Evolutionary conservation across 1,284 basidiomycete species (phyloP).

Genomic region (Sparassis latifolia): DNA sequence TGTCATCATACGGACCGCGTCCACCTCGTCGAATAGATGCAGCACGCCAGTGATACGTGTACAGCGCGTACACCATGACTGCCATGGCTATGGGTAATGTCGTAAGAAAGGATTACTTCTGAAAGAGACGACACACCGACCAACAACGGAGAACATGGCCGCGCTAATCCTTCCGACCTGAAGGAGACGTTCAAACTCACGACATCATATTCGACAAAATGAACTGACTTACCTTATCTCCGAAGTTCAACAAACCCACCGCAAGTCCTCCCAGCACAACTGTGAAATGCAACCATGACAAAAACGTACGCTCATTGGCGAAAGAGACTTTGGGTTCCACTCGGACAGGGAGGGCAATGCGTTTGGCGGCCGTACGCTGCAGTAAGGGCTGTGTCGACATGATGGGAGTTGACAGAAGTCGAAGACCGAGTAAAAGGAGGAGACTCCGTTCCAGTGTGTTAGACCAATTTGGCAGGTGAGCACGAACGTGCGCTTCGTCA

Average conservation of each 20-base stretch:
- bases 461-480: constrained; percentile 16
- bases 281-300: constrained; percentile 95
- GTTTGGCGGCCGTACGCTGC: constrained; percentile 91
- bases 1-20: constrained; percentile 94
- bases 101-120: constrained; percentile 3
- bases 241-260: constrained; percentile 96
- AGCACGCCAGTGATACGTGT: constrained; percentile 96
- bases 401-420: constrained; percentile 12
- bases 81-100: constrained; percentile 66
- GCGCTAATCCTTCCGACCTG: constrained; percentile 89
- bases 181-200: background rate
- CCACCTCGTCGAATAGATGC: constrained; percentile 88
- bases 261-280: constrained; percentile 91
- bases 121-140: constrained; percentile 39
- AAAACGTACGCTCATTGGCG: constrained; percentile 91
- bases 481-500: constrained; percentile 29
- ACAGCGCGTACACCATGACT: constrained; percentile 94
- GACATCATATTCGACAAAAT: background rate
- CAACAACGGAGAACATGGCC: constrained; percentile 87
- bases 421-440: constrained; percentile 3
- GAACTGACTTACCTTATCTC: constrained; percentile 68
- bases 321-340: constrained; percentile 95
- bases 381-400: constrained; percentile 99
- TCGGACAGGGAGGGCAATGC: constrained; percentile 90
- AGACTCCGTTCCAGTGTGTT: background rate